phyloP scores from a whole-genome alignment of 345 rosid genomes.

The Syzygium jambos region DNA sequence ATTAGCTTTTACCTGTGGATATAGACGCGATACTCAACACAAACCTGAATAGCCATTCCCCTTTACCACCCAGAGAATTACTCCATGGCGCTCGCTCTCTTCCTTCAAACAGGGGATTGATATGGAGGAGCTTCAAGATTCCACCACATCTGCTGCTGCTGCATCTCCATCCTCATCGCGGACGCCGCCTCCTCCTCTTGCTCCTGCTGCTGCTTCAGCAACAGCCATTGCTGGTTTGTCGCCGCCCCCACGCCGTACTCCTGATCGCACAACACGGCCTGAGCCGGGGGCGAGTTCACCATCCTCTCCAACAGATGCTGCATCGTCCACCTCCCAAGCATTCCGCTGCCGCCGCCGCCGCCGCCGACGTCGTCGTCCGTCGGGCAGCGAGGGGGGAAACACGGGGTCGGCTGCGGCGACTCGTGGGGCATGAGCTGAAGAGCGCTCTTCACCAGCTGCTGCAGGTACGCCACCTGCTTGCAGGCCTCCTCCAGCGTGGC shows the following conservation, averaged over 20 bases:
- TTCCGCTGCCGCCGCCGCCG: background rate
- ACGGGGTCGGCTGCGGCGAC: background rate
- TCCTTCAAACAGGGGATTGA: background rate
- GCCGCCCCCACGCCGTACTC: conserved; percentile 28
- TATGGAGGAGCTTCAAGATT: background rate
- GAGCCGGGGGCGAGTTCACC: conserved; percentile 37
- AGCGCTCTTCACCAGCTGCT: conserved; percentile 43
- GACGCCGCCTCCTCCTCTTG: background rate
- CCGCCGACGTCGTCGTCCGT: background rate
- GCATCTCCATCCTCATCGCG: background rate
- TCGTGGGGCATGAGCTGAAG: conserved; percentile 16
- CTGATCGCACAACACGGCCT: conserved; percentile 26
- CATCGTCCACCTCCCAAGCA: conserved; percentile 12
- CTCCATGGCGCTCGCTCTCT: background rate
- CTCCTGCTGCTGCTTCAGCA: background rate
- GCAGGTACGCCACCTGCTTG: conserved; percentile 48
- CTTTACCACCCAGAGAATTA: background rate
- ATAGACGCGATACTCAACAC: background rate
- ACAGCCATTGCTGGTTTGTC: background rate
- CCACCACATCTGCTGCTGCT: background rate
- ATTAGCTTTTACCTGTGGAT: background rate
- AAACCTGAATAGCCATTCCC: background rate
- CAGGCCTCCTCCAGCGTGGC: conserved; percentile 46
- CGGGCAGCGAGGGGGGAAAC: background rate
- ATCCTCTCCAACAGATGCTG: conserved; percentile 42